Base-by-base conservation (phyloP, 805 yeast species). In the Metschnikowia lochheadii region DNA sequence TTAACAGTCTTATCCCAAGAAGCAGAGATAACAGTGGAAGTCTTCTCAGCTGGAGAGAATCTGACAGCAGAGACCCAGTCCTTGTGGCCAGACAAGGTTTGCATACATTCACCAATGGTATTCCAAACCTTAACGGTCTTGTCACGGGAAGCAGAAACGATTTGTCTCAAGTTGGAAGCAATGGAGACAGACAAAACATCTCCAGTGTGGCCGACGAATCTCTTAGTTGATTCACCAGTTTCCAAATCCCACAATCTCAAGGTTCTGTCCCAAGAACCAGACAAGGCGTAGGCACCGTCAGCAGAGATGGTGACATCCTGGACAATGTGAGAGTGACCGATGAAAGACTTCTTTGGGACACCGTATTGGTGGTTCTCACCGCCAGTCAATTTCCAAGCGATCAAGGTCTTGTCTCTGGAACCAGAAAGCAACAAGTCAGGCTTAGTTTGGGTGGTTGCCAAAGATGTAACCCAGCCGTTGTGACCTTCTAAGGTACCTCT, bases 241-340 rank as follows among this genome's bases (percentile, higher is more conserved):
- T 84, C 85, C 68, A 94, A 82, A 76, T 89, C 90, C 99, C 99
- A 94, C 72, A 94, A 85, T 84, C 98, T 92, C 75, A 95, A 82
- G 72, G 99, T 91, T 83, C 87, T 89, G 78, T 94, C 99, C 99
- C 99, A 94, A 68, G 99, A 94, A 70, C 96, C 97, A 60, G 99
- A 94, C 75, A 94, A 81, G 70, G 97, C 98, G 82, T 84, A 92
- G 70, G 85, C 84, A 76, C 98, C 98, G 74, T 94, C 99, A 72
- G 95, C 90, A 61, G 98, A 89, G 79, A 94, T 87, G 73, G 94
- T 88, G 75, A 90, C 92, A 74, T 94, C 99, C 80, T 90, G 91
- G 65, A 94, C 96, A 70, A 94, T 92, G 90, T 94, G 99, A 66
- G 96, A 87, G 89, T 94, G 99, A 73, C 99, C 99, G 73, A 82